A percentile compares a stretch with the other conserved stretches of the same genome.
Conservation (phyloP, 2,329 filamentous ascomycete genomes). For the Alternaria panax region DNA sequence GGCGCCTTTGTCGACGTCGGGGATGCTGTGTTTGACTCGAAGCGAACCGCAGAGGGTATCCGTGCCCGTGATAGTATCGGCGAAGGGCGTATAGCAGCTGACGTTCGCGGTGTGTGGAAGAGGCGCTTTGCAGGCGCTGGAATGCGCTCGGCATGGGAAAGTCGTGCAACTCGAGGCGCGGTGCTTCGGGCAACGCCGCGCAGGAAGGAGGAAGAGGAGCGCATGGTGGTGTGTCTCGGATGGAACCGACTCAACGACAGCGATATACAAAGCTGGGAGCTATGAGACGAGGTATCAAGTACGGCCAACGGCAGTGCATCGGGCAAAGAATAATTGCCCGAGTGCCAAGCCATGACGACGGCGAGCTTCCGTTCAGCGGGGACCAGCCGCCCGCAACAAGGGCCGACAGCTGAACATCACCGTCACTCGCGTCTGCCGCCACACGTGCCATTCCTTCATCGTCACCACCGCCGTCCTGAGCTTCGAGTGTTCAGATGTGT, state of each 20-base stretch:
- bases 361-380: conserved; percentile 10
- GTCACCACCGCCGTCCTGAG: not conserved
- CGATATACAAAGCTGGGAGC: not conserved
- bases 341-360: conserved; percentile 26
- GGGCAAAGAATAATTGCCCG: conserved; percentile 16
- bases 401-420: not conserved
- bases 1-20: conserved; percentile 40
- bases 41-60: conserved; percentile 26
- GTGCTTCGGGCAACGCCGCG: conserved; percentile 31
- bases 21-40: conserved; percentile 35
- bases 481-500: not conserved
- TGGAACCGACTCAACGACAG: not conserved
- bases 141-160: conserved; percentile 30
- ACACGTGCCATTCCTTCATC: not conserved
- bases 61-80: conserved; percentile 17
- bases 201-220: conserved; percentile 29
- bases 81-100: conserved; percentile 27
- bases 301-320: not conserved
- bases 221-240: conserved; percentile 26
- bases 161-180: conserved; percentile 23
- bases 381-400: conserved; percentile 10
- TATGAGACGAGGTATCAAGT: conserved; percentile 2
- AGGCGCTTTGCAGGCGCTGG: conserved; percentile 34
- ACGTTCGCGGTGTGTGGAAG: conserved; percentile 42
- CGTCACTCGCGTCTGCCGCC: conserved; percentile 3